A percentile compares a stretch with the other conserved stretches of the same genome.
phyloP scores from a whole-genome alignment of 306 rosid species.

The Prinsepia uniflora region DNA sequence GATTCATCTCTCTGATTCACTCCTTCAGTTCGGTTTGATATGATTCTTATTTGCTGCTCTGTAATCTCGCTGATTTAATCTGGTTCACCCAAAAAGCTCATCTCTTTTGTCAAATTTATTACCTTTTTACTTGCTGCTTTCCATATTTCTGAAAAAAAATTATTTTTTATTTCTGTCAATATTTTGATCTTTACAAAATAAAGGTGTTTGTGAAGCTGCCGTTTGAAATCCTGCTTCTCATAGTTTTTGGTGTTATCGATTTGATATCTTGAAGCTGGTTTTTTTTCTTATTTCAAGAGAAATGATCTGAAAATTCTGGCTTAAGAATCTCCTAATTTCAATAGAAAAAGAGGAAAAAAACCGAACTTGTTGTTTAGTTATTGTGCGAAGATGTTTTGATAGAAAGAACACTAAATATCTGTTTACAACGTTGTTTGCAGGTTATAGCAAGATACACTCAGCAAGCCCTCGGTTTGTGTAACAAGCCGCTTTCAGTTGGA shows the following conservation, averaged over 20 bases:
- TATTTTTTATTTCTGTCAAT: neutral
- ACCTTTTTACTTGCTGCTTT: neutral
- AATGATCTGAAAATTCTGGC: neutral
- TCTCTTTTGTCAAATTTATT: neutral
- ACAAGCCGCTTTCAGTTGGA: constrained; percentile 26
- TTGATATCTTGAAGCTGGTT: neutral
- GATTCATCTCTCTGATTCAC: neutral
- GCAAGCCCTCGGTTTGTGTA: constrained; percentile 19
- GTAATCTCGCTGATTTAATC: neutral
- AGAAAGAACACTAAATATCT: constrained; percentile 30
- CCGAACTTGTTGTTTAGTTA: neutral
- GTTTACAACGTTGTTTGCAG: constrained; percentile 19
- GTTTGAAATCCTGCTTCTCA: constrained; percentile 1
- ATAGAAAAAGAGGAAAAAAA: neutral
- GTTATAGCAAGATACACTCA: constrained; percentile 22
- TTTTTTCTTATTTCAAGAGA: constrained; percentile 1
- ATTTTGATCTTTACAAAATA: neutral
- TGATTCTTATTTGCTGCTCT: no score
- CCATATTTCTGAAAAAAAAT: neutral
- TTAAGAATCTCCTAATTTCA: neutral
- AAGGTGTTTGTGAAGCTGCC: neutral
- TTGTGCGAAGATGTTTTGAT: constrained; percentile 9
- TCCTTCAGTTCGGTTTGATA: neutral
- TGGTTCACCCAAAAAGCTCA: neutral
- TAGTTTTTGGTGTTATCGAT: neutral